Percentiles rank a stretch among this genome's conserved stretches.
phyloP scores from a whole-genome alignment of 441 rosid genomes.

The Cnidoscolus chayamansa region DNA sequence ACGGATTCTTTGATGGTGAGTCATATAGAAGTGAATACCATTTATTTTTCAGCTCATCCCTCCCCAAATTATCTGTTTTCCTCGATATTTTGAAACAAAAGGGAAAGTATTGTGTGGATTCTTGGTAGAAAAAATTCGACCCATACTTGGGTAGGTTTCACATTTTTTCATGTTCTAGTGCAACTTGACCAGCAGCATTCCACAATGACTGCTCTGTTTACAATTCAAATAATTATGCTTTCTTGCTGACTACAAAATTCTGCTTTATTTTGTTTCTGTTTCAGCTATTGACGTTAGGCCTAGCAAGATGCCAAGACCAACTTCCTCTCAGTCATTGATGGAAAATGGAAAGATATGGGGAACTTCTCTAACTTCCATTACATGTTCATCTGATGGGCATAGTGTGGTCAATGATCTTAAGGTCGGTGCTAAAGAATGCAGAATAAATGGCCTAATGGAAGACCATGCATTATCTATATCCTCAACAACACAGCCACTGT shows the following conservation, averaged over 20 bases:
- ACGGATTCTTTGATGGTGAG: constrained; percentile 63
- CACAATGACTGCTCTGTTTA: constrained; percentile 4
- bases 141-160: not conserved
- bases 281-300: constrained; percentile 37
- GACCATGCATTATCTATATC: constrained; percentile 18
- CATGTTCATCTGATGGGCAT: constrained; percentile 15
- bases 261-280: constrained; percentile 18
- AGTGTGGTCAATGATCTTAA: constrained; percentile 23
- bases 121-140: not conserved
- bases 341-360: constrained; percentile 43
- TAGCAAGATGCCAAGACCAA: constrained; percentile 36
- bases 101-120: not conserved
- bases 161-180: not conserved
- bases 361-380: constrained; percentile 25
- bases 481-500: not conserved
- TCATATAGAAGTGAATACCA: constrained; percentile 22
- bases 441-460: constrained; percentile 35
- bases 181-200: not conserved
- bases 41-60: constrained; percentile 1
- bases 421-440: constrained; percentile 31
- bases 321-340: constrained; percentile 8
- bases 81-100: not conserved
- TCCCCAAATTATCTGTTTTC: not conserved
- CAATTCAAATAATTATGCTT: not conserved
- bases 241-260: constrained; percentile 11